Evolutionary conservation across 371 early-diverging fungal species (phyloP), one percentile per base, ranked within the genome.

Genomic region (Mucor lusitanicus): DNA sequence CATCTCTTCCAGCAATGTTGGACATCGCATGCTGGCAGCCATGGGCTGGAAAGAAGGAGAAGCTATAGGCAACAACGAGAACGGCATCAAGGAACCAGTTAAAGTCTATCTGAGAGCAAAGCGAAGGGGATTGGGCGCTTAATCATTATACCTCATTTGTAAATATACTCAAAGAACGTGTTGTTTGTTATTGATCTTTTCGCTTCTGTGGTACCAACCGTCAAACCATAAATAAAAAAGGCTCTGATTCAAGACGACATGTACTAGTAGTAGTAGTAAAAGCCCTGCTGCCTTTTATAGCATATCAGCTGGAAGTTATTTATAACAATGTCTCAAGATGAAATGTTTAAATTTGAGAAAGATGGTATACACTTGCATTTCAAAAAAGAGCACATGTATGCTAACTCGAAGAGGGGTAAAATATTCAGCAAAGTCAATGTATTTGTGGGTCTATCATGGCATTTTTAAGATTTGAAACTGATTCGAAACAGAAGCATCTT

Each of bases 11-110:
- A 80, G 77, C 27, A 95, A 95, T 63, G 73, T 89, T 50, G 95
- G 95, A 6, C 92, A 92, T 71, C 85, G 88, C 57, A 90, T 95
- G 92, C 72, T 95, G 48, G 73, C 87, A 56, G 88, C 89, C 58
- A 89, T 95, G 92, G 95, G 95, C 81, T 82, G 92, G 91, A 84
- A 77, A 61, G 89, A 91, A 50, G 97, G 97, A 8, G 80, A 88
- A 61, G 91, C 92, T 12, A 83, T 97, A 33, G 97, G 97, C 12
- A 80, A 79, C 42, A 83, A 85, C 9, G 90, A 90, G 3, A 82
- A 81, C 13, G 97, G 97, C 58, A 94, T 95, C 23, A 85, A 87
- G 0, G 87, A 87, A 35, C 96, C 97, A 0, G 90, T 97, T 35
- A 91, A 95, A 46, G 95, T 90, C 1, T 85, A 92, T 59, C 70